Conservation (phyloP, 2,329 filamentous ascomycete species). For the Cercospora citrullina region DNA sequence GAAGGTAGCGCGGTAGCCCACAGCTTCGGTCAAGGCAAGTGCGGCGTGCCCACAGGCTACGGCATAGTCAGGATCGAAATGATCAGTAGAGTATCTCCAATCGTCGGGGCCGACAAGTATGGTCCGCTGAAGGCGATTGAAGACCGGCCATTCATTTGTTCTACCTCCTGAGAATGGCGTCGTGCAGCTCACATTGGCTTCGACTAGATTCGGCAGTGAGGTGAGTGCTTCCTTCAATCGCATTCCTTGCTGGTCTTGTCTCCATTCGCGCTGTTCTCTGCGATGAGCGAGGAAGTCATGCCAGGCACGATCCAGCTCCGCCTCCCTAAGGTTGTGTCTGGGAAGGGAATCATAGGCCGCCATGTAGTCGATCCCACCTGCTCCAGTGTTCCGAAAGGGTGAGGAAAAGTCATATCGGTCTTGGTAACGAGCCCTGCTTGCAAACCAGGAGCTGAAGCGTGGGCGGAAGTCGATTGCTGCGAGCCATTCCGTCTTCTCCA, state of each 20-base stretch:
- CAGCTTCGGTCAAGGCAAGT: constrained; percentile 21
- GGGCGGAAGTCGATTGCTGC: constrained; percentile 19
- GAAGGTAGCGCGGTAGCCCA: constrained; percentile 24
- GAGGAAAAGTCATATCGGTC: neutral
- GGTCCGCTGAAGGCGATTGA: constrained; percentile 17
- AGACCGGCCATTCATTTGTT: constrained; percentile 24
- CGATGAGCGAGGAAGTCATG: constrained; percentile 5
- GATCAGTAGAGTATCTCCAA: constrained; percentile 24
- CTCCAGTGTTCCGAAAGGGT: neutral
- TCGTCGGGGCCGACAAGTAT: constrained; percentile 11
- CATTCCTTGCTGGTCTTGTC: constrained; percentile 16
- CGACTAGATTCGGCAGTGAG: constrained; percentile 26
- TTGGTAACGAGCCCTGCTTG: neutral
- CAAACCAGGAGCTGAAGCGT: constrained; percentile 13
- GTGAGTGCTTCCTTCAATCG: constrained; percentile 26
- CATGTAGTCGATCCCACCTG: neutral
- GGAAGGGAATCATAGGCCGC: constrained; percentile 23
- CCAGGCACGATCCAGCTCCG: constrained; percentile 22
- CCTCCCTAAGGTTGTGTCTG: constrained; percentile 21
- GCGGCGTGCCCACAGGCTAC: constrained; percentile 22
- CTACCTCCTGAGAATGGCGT: constrained; percentile 17
- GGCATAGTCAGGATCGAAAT: constrained; percentile 4
- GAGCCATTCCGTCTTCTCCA: constrained; percentile 12
- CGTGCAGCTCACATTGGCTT: constrained; percentile 21
- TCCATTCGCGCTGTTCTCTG: constrained; percentile 22